Base-by-base conservation (phyloP, 306 rosid genomes). In the Malus domestica region DNA sequence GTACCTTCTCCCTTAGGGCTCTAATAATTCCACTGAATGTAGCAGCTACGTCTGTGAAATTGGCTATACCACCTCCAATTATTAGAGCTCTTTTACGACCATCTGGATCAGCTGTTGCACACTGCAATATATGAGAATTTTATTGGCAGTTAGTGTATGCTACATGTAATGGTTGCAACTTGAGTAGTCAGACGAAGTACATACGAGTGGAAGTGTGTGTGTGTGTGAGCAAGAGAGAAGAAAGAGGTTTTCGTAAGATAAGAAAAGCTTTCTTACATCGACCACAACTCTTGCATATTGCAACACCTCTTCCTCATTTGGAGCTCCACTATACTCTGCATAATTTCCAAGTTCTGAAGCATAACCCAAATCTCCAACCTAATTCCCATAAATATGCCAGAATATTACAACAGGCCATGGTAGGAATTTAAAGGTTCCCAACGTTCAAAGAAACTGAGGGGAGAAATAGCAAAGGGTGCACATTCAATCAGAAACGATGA, bases 301-400 rank as follows among this genome's bases (percentile, higher is more conserved):
- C 90, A 93, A 81, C 59, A 93, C 97, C 84, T 93, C 97, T 49
- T 90, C 97, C 85, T 93, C 96, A 42, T 93, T 93, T 73, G 97
- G 97, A 79, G 97, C 96, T 78, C 97, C 97, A 83, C 97, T 93
- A 67, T 93, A 90, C 80, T 93, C 97, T 12, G 97, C 97, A 85
- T 93, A 93, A 83, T 93, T 93, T n/a, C 97, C 97, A 74, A 93
- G 96, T 86, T 93, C 97, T 38, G 90, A 88, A 29, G 97, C 93
- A 86, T 88, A 93, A 60, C 97, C 97, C 88, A 93, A 82, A 88
- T 92, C 96, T 78, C 97, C 97, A 66, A 92, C 97, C 96, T 92
- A 73, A 71, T 57, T 44, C 13, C 23, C 18, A 61, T 2, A 22
- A 59, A 22, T 14, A 45, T 0, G 49, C 46, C 40, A 33, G 1